Conservation (phyloP, 257 asterid species). For the Misopates orontium region DNA sequence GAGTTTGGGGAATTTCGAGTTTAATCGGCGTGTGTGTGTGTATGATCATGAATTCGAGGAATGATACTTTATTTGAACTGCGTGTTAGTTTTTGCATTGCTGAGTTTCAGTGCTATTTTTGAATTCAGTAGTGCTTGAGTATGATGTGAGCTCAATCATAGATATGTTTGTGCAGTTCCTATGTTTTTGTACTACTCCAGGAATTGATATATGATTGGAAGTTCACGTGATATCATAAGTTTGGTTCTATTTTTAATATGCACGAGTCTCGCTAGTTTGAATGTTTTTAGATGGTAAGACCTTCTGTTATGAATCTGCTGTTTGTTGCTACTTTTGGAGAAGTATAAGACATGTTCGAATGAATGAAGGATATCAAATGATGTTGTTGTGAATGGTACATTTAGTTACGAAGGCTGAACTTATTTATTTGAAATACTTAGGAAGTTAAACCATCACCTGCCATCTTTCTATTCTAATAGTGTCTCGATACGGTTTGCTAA, state of each 20-base stretch:
- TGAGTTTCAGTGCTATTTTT: too few species aligned
- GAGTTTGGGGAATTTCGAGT: conserved; percentile 9
- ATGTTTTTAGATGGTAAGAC: conserved; percentile 7
- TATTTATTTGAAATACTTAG: conserved; percentile 12
- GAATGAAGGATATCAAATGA: conserved; percentile 8
- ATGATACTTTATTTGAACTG: conserved; percentile 1
- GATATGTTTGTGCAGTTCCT: neutral
- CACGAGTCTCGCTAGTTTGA: conserved; percentile 3
- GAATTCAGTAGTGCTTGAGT: too few species aligned
- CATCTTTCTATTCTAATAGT: conserved; percentile 15
- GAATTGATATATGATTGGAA: conserved; percentile 1
- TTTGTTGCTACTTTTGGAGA: neutral
- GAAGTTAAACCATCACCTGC: conserved; percentile 10
- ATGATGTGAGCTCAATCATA: conserved; percentile 24
- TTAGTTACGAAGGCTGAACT: conserved; percentile 14
- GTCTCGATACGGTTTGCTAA: neutral
- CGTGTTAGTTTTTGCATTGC: neutral
- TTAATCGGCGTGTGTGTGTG: conserved; percentile 1
- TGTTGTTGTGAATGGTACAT: neutral
- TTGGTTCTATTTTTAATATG: conserved; percentile 9
- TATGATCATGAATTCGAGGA: conserved; percentile 16
- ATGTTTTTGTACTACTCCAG: neutral
- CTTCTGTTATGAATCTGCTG: neutral
- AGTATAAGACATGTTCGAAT: neutral
- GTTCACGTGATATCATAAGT: neutral